phyloP scores from a whole-genome alignment of 2,329 filamentous ascomycete species.

The Alternaria longipes region DNA sequence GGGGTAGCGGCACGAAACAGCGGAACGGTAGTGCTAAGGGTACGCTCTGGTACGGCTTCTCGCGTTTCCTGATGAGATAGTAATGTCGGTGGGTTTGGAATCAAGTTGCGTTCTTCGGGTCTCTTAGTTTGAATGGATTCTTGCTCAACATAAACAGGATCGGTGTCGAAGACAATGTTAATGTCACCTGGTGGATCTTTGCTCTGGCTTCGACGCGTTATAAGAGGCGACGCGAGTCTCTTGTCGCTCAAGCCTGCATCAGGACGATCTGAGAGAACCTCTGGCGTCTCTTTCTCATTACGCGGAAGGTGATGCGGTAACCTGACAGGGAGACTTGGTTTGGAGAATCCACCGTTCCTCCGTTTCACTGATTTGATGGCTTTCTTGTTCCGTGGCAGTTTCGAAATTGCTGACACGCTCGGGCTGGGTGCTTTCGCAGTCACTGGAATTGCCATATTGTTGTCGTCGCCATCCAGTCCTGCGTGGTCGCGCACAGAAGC shows the following conservation, averaged over 20 bases:
- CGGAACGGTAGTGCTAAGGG: not conserved
- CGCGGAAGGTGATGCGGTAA: conserved; percentile 1
- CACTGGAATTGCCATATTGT: not conserved
- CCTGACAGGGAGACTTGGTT: not conserved
- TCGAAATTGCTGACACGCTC: not conserved
- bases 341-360: not conserved
- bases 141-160: not conserved
- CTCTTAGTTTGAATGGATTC: not conserved
- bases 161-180: not conserved
- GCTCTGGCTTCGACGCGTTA: not conserved
- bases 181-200: not conserved
- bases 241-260: not conserved
- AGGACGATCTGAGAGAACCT: not conserved
- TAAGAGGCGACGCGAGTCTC: not conserved
- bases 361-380: conserved; percentile 17
- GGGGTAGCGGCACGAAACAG: not conserved
- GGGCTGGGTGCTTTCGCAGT: not conserved
- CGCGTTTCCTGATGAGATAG: not conserved
- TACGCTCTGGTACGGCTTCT: not conserved
- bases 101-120: not conserved
- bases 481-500: conserved; percentile 9
- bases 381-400: conserved; percentile 3
- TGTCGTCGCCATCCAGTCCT: not conserved
- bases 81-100: not conserved
- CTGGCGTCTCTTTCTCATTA: not conserved